Evolutionary conservation across 352 stramenopile genomes (phyloP).

Genomic region (Phytophthora uliginosa): DNA sequence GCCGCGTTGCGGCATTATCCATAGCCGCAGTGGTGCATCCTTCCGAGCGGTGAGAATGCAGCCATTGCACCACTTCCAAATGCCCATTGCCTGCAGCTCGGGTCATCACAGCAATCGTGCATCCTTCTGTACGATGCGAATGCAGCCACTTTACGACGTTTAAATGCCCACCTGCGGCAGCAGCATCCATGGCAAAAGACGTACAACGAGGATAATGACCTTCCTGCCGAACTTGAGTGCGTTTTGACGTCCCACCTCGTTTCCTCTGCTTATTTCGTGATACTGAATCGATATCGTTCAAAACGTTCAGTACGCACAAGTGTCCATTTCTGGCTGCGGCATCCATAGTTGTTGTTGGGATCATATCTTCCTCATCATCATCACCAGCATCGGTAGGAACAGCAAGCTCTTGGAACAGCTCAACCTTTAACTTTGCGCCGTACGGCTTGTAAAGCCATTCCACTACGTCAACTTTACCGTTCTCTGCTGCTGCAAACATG

Average conservation of each 20-base stretch:
- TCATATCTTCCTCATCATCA: slow-evolving; percentile 3
- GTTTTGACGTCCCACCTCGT: not conserved
- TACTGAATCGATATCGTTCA: slow-evolving; percentile 10
- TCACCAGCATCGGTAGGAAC: not conserved
- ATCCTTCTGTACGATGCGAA: slow-evolving; percentile 12
- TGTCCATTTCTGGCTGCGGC: slow-evolving; percentile 15
- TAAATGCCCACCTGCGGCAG: slow-evolving; percentile 11
- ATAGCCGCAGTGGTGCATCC: slow-evolving; percentile 7
- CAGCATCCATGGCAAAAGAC: slow-evolving; percentile 21
- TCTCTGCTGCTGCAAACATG: slow-evolving; percentile 20
- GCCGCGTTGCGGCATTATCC: slow-evolving; percentile 2
- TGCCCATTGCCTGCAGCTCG: slow-evolving; percentile 18
- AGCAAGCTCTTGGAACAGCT: not conserved
- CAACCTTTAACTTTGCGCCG: not conserved
- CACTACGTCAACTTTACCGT: slow-evolving; percentile 11
- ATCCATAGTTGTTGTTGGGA: slow-evolving; percentile 18
- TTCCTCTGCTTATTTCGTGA: slow-evolving; percentile 7
- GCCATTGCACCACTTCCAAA: slow-evolving; percentile 23
- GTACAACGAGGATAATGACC: slow-evolving; percentile 8
- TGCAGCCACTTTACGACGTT: slow-evolving; percentile 27
- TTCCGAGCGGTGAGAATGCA: slow-evolving; percentile 17
- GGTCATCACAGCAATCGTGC: slow-evolving; percentile 16
- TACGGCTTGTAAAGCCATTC: slow-evolving; percentile 19
- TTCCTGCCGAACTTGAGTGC: not conserved
- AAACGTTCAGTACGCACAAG: slow-evolving; percentile 9